Conservation (phyloP, 306 rosid species). For the Calophaca sinica region DNA sequence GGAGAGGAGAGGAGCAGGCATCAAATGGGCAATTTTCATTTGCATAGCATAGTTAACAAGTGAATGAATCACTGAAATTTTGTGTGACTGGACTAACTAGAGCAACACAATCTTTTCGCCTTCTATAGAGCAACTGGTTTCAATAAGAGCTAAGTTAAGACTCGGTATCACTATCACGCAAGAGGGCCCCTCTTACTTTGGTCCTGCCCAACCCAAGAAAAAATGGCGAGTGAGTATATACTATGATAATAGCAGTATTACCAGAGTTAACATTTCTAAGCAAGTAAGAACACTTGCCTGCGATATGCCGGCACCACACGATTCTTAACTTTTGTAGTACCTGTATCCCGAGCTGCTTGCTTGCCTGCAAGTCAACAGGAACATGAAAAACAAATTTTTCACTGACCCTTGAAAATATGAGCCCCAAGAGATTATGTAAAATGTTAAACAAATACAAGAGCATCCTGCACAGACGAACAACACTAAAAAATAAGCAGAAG, state of each 20-base stretch:
- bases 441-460: conserved; percentile 21
- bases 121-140: conserved; percentile 14
- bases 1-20: conserved; percentile 11
- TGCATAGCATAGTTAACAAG: conserved; percentile 28
- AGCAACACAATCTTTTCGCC: conserved; percentile 22
- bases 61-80: neutral
- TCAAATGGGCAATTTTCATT: conserved; percentile 40
- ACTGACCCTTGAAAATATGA: conserved; percentile 1
- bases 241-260: neutral
- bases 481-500: conserved; percentile 12
- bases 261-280: neutral
- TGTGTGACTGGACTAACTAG: neutral
- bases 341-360: conserved; percentile 51
- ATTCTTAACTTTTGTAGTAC: conserved; percentile 54
- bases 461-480: neutral
- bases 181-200: conserved; percentile 75
- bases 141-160: conserved; percentile 9
- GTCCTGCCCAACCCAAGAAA: conserved; percentile 69
- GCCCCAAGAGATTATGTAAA: conserved; percentile 17
- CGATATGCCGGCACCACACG: conserved; percentile 75
- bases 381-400: neutral
- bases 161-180: conserved; percentile 62
- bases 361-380: conserved; percentile 52
- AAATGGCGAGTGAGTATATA: conserved; percentile 15
- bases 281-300: conserved; percentile 54